phyloP scores from a whole-genome alignment of 2,329 filamentous ascomycete genomes.

The Penicillium capsulatum region DNA sequence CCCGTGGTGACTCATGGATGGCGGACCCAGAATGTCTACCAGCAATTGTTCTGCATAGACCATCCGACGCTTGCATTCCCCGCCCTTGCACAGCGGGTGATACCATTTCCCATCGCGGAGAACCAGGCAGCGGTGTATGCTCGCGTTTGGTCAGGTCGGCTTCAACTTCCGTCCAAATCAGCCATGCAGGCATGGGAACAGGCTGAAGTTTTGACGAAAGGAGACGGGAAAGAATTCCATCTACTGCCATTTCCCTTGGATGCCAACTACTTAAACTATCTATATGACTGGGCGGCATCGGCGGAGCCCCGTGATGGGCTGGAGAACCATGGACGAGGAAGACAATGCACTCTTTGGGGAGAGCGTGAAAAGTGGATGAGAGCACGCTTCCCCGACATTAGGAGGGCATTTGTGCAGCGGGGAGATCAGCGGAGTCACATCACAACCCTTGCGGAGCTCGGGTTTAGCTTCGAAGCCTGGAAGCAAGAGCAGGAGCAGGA shows the following conservation, averaged over 20 bases:
- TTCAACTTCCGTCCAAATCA: slow-evolving; percentile 58
- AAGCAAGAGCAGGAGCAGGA: slow-evolving; percentile 20
- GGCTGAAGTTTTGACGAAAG: slow-evolving; percentile 39
- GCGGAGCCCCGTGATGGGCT: slow-evolving; percentile 37
- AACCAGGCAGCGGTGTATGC: slow-evolving; percentile 73
- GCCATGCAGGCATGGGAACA: slow-evolving; percentile 69
- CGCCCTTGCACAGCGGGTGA: slow-evolving; percentile 71
- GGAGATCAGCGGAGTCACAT: slow-evolving; percentile 58
- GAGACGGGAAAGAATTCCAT: slow-evolving; percentile 52
- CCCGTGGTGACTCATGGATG: slow-evolving; percentile 64
- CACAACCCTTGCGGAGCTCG: slow-evolving; percentile 66
- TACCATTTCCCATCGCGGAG: slow-evolving; percentile 81
- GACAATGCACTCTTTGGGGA: slow-evolving; percentile 67
- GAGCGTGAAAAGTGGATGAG: slow-evolving; percentile 69
- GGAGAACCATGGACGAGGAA: slow-evolving; percentile 52
- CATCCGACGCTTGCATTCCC: slow-evolving; percentile 77
- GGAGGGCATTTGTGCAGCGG: slow-evolving; percentile 63
- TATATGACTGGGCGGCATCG: slow-evolving; percentile 42
- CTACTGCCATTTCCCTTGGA: slow-evolving; percentile 49
- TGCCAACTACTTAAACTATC: slow-evolving; percentile 43
- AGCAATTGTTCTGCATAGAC: slow-evolving; percentile 71
- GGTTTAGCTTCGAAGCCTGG: slow-evolving; percentile 56
- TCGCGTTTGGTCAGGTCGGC: slow-evolving; percentile 68
- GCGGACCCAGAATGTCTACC: slow-evolving; percentile 67
- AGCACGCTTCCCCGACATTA: slow-evolving; percentile 63